These are phyloP conservation scores for Setaria italica DNA, from an alignment of 202 grass and related monocot species.

Conservation along the genomic window DNA sequence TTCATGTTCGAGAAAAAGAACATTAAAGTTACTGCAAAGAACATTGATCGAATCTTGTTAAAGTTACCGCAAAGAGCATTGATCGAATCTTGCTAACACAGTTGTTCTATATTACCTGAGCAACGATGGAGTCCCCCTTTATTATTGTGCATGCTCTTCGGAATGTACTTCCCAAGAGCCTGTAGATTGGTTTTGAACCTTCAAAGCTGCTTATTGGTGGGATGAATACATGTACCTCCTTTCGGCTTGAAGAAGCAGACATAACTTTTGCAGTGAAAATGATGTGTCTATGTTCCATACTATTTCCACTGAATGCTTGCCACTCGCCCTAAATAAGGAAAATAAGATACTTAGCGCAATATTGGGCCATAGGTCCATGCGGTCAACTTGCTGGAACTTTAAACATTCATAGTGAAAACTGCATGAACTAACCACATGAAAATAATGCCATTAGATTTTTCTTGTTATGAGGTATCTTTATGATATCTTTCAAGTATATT, in stretches of 20 bases:
- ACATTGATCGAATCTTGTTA: conserved; percentile 1
- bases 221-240: conserved; percentile 71
- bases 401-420: background rate
- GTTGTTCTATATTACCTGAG: conserved; percentile 64
- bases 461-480: background rate
- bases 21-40: background rate
- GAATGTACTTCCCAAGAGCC: conserved; percentile 74
- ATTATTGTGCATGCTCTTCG: conserved; percentile 84
- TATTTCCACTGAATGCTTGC: conserved; percentile 72
- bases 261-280: conserved; percentile 62
- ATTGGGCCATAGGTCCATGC: background rate
- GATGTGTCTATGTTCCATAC: conserved; percentile 55
- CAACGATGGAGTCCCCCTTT: conserved; percentile 68
- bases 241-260: conserved; percentile 54
- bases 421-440: background rate
- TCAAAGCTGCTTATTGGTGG: conserved; percentile 45
- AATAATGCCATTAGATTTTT: background rate
- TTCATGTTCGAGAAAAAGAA: background rate
- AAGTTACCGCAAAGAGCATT: background rate
- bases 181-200: conserved; percentile 63
- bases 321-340: conserved; percentile 61
- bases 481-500: background rate
- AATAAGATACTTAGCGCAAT: conserved; percentile 16
- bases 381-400: background rate
- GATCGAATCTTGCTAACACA: background rate